Conservation (phyloP, 495 filamentous ascomycete genomes). For the Hypomontagnella submonticulosa region DNA sequence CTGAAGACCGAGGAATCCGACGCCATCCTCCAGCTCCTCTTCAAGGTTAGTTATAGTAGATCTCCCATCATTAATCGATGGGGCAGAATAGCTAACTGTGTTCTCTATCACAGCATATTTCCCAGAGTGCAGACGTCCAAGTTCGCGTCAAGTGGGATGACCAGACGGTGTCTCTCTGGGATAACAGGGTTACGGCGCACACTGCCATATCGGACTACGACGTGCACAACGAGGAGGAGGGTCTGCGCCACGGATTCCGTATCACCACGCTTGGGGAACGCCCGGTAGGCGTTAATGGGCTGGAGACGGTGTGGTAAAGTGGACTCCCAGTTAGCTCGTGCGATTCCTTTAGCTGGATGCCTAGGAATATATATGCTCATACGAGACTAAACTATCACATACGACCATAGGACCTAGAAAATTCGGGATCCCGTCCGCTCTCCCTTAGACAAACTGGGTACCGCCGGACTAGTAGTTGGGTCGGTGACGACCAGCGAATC, state of each 20-base stretch:
- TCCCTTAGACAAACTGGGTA: constrained; percentile 56
- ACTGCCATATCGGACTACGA: constrained; percentile 66
- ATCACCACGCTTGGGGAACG: constrained; percentile 59
- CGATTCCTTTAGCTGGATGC: no score
- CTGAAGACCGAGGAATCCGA: constrained; percentile 77
- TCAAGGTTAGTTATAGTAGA: constrained; percentile 61
- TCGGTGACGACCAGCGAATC: constrained; percentile 63
- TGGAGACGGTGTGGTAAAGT: constrained; percentile 54
- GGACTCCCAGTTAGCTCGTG: neutral
- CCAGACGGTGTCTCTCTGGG: constrained; percentile 79
- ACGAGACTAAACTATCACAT: constrained; percentile 30
- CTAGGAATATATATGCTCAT: no score
- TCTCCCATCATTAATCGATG: constrained; percentile 27
- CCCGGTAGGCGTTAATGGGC: constrained; percentile 56
- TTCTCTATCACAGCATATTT: constrained; percentile 46
- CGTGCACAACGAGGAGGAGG: constrained; percentile 57
- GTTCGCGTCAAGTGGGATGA: constrained; percentile 77
- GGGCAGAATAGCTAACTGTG: neutral
- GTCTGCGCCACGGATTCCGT: constrained; percentile 59
- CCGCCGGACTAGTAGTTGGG: constrained; percentile 58
- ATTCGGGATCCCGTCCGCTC: constrained; percentile 64
- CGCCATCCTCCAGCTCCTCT: constrained; percentile 71
- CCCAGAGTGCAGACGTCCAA: constrained; percentile 69
- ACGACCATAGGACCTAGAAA: constrained; percentile 59
- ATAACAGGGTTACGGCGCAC: constrained; percentile 72